Evolutionary conservation across 2,329 filamentous ascomycete species (phyloP).

Genomic region (Pseudogymnoascus sp.): DNA sequence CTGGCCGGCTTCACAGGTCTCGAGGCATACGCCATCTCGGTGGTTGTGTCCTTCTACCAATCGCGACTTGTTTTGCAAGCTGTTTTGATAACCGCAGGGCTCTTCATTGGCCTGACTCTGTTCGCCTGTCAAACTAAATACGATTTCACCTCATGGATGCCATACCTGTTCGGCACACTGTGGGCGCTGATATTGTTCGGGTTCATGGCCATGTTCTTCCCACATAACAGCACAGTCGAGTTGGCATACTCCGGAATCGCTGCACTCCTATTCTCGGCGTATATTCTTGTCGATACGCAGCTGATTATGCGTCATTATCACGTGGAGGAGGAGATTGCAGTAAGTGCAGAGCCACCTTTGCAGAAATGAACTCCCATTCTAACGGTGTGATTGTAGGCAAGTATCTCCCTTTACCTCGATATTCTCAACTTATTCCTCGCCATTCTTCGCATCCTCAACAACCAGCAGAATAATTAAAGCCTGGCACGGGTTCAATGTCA

Average conservation of each 20-base stretch:
- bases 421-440: slow-evolving; percentile 95
- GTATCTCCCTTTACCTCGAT: slow-evolving; percentile 91
- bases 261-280: slow-evolving; percentile 85
- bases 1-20: slow-evolving; percentile 81
- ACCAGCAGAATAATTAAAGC: slow-evolving; percentile 79
- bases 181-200: slow-evolving; percentile 90
- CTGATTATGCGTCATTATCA: slow-evolving; percentile 92
- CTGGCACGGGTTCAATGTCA: neutral
- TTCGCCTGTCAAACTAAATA: slow-evolving; percentile 98
- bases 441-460: slow-evolving; percentile 93
- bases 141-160: slow-evolving; percentile 96
- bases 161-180: slow-evolving; percentile 82
- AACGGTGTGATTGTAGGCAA: slow-evolving; percentile 40
- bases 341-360: neutral
- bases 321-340: slow-evolving; percentile 92
- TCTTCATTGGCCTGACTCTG: slow-evolving; percentile 70
- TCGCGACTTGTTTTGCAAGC: slow-evolving; percentile 80
- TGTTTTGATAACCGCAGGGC: slow-evolving; percentile 75
- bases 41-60: slow-evolving; percentile 87
- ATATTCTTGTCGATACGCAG: slow-evolving; percentile 95
- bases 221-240: slow-evolving; percentile 71
- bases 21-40: slow-evolving; percentile 88
- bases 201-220: slow-evolving; percentile 87
- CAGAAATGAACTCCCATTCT: neutral
- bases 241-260: slow-evolving; percentile 75